Percentiles rank a stretch among this genome's conserved stretches.
These are phyloP conservation scores for Candida anutae DNA, from an alignment of 1,139 yeast species.

Conservation along the genomic window DNA sequence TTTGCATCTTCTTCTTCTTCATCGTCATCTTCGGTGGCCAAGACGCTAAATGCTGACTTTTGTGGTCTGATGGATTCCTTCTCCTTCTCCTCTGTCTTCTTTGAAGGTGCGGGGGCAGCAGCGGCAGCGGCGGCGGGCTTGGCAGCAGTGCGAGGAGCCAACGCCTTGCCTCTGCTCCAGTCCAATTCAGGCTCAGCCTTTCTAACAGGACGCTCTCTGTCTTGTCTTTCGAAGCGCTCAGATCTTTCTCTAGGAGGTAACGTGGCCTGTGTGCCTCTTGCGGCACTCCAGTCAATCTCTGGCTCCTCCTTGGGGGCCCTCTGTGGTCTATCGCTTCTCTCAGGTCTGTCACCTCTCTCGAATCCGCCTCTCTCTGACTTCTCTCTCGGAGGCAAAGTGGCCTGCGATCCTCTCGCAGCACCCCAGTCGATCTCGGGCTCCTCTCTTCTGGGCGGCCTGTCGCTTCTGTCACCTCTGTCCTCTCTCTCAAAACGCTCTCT, in stretches of 20 bases:
- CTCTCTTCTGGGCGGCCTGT: slow-evolving; percentile 32
- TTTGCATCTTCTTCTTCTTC: slow-evolving; percentile 45
- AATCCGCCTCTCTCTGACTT: slow-evolving; percentile 14
- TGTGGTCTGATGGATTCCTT: slow-evolving; percentile 37
- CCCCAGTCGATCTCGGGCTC: slow-evolving; percentile 59
- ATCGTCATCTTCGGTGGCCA: slow-evolving; percentile 50
- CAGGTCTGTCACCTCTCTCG: slow-evolving; percentile 10
- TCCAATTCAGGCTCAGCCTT: slow-evolving; percentile 25
- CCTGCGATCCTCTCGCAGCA: slow-evolving; percentile 35
- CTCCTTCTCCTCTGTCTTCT: slow-evolving; percentile 14
- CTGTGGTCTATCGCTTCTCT: slow-evolving; percentile 16
- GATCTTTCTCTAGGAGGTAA: slow-evolving; percentile 16
- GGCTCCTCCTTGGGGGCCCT: slow-evolving; percentile 31
- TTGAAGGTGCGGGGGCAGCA: slow-evolving; percentile 2
- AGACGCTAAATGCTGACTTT: slow-evolving; percentile 58
- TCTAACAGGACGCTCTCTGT: slow-evolving; percentile 13
- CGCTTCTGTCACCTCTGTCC: slow-evolving; percentile 13
- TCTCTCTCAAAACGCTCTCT: slow-evolving; percentile 15
- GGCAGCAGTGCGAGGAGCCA: slow-evolving; percentile 16
- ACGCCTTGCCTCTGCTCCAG: slow-evolving; percentile 26
- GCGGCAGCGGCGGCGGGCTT: slow-evolving; percentile 4
- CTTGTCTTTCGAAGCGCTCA: slow-evolving; percentile 5
- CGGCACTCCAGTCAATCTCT: slow-evolving; percentile 38
- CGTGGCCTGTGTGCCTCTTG: slow-evolving; percentile 12
- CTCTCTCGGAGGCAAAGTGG: slow-evolving; percentile 31